Conservation (phyloP, 768 basidiomycete genomes). For the Pilatotrama ljubarskyi region DNA sequence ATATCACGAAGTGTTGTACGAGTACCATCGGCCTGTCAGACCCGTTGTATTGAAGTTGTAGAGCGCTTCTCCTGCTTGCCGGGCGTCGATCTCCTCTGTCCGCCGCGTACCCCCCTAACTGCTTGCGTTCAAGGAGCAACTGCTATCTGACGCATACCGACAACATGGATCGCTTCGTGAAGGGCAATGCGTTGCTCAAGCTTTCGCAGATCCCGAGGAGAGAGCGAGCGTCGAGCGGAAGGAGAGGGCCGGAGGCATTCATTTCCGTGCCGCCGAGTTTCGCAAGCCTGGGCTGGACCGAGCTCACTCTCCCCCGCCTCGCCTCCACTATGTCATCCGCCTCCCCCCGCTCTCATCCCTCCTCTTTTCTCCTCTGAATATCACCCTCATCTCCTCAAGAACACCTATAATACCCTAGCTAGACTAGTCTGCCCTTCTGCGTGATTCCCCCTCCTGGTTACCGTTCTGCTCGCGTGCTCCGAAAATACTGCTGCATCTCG, state of each 20-base stretch:
- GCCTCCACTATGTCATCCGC: constrained; percentile 18
- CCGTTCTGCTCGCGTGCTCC: constrained; percentile 3
- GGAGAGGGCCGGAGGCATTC: constrained; percentile 2
- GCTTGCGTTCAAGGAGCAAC: too few species aligned
- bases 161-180: background rate
- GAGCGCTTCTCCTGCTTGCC: too few species aligned
- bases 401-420: background rate
- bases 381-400: background rate
- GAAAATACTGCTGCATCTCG: background rate
- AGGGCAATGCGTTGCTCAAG: background rate
- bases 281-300: constrained; percentile 16
- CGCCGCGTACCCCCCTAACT: too few species aligned
- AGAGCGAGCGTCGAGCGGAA: background rate
- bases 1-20: too few species aligned
- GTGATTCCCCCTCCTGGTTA: background rate
- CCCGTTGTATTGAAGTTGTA: too few species aligned
- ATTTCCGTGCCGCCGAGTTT: constrained; percentile 17
- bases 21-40: too few species aligned
- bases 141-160: too few species aligned
- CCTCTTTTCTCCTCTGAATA: background rate
- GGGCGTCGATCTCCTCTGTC: too few species aligned
- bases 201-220: constrained; percentile 4
- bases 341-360: background rate
- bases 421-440: background rate
- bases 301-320: background rate